These are phyloP conservation scores for Aspergillus steynii DNA, from an alignment of 495 filamentous ascomycete species.

Conservation along the genomic window DNA sequence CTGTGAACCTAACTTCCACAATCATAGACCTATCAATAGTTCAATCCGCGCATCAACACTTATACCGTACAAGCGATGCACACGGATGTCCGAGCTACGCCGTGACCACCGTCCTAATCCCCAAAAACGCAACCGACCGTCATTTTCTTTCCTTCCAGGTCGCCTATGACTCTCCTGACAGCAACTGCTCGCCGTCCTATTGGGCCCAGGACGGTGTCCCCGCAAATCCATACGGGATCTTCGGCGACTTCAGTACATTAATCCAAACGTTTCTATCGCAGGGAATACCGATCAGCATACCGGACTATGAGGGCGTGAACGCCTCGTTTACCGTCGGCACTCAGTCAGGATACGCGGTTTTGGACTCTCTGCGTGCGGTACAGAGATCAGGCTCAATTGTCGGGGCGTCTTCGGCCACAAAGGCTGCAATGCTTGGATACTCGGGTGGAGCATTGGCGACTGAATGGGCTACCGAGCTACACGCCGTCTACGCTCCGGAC, in stretches of 20 bases:
- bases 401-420: conserved; percentile 2
- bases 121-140: conserved; percentile 1
- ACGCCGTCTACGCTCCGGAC: conserved; percentile 46
- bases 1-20: background rate
- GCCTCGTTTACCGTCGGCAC: conserved; percentile 42
- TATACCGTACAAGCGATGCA: conserved; percentile 50
- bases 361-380: conserved; percentile 49
- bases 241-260: background rate
- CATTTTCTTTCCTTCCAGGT: conserved; percentile 45
- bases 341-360: conserved; percentile 42
- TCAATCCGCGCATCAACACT: conserved; percentile 41
- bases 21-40: background rate
- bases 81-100: conserved; percentile 39
- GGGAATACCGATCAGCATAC: conserved; percentile 21
- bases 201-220: conserved; percentile 9
- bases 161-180: conserved; percentile 42
- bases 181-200: conserved; percentile 29
- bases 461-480: conserved; percentile 49
- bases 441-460: conserved; percentile 49
- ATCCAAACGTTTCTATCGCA: background rate
- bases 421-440: conserved; percentile 47
- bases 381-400: conserved; percentile 16
- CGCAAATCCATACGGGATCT: background rate
- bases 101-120: conserved; percentile 18
- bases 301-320: conserved; percentile 48